Evolutionary conservation across 176 grass and related monocot species (phyloP), one percentile per base, ranked within the genome.

Genomic region (Saccharum spontaneum): DNA sequence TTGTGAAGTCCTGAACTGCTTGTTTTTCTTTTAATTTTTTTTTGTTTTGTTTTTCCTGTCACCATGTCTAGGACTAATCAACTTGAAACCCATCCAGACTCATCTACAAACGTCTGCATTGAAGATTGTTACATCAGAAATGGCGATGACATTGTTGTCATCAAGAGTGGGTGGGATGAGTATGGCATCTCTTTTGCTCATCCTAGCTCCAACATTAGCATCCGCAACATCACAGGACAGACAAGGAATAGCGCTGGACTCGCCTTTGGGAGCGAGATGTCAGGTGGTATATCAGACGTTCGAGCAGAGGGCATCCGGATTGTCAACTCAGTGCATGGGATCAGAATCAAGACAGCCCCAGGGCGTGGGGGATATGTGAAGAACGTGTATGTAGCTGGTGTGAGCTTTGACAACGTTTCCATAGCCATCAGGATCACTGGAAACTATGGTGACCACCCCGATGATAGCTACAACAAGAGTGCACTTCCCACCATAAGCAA

Each of bases 111-210:
- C 39, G 88, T 97, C 18, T 97, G 95, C 67, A 91, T 97, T 22
- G 88, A 97, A 85, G 88, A 94, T 87, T 97, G 95, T 59, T 97
- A 94, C 82, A 86, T 94, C 67, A 89, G 86, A 70, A 97, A 91
- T 38, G 95, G 95, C 0, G 90, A 92, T 73, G 95, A 94, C 38
- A 60, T 94, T 49, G 82, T 97, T 2, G 92, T 92, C 55, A 92
- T 97, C 50, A 97, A 97, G 84, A 97, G 92, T 78, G 92, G 94
- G 3, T 94, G 94, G 94, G 94, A 97, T 41, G 86, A 97, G 70
- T 97, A 94, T 4, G 92, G 94, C 57, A 97, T 97, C 43, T 92
- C 92, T 73, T 94, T 92, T 73, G 90, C 86, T 44, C 88, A 83
- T 30, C 92, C 94, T 34, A 97, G 92, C 78, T 77, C 86, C 64